Conservation (phyloP, 129 eudicot genomes). For the Pseudognaphalium luteoalbum region DNA sequence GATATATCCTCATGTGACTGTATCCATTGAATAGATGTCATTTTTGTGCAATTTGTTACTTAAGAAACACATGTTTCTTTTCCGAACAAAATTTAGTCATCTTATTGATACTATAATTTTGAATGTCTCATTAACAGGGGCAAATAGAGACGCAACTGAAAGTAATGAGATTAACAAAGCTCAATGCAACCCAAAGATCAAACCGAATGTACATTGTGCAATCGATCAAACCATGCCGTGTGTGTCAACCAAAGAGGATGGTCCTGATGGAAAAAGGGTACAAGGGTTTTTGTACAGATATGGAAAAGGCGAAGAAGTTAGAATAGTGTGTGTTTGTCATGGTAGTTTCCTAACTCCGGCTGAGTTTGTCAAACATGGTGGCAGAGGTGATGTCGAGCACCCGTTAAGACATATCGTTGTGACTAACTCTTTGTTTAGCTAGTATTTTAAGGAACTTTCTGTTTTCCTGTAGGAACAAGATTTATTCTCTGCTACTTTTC, state of each 20-base stretch:
- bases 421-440: neutral
- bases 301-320: conserved; percentile 53
- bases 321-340: conserved; percentile 80
- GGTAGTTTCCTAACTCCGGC: conserved; percentile 65
- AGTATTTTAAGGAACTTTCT: neutral
- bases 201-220: neutral
- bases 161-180: conserved; percentile 21
- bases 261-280: conserved; percentile 51
- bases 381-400: conserved; percentile 60
- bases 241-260: conserved; percentile 52
- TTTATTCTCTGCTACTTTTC: neutral
- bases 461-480: neutral
- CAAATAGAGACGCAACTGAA: neutral
- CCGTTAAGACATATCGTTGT: conserved; percentile 62
- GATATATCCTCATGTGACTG: too few species aligned
- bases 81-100: neutral
- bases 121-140: conserved; percentile 7
- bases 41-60: neutral
- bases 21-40: too few species aligned
- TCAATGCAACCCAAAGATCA: conserved; percentile 5
- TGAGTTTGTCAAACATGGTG: conserved; percentile 79
- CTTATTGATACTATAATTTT: neutral
- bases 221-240: conserved; percentile 46
- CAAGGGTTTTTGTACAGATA: conserved; percentile 65
- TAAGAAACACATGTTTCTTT: neutral